Evolutionary conservation across 495 filamentous ascomycete genomes (phyloP).

Genomic region (Emericellopsis terricola): DNA sequence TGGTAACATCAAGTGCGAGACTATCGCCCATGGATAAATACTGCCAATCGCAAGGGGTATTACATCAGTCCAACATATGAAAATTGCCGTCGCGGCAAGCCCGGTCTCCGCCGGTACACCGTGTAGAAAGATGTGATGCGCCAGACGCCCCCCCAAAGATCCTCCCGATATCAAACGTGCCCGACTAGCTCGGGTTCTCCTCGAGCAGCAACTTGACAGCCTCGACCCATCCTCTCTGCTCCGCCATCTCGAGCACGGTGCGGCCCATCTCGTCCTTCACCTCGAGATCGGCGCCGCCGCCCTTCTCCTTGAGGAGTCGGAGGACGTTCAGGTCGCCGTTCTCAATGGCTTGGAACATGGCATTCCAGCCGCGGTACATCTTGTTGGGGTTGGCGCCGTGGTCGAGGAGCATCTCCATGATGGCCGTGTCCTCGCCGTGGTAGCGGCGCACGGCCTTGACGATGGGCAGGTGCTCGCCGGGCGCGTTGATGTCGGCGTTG

Average conservation of each 20-base stretch:
- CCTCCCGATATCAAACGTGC: too few species aligned
- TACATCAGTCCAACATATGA: too few species aligned
- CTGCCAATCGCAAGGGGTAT: too few species aligned
- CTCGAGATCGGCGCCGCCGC: slow-evolving; percentile 22
- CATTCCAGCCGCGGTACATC: slow-evolving; percentile 35
- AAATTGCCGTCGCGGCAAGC: too few species aligned
- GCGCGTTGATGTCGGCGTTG: slow-evolving; percentile 31
- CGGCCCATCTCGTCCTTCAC: slow-evolving; percentile 20
- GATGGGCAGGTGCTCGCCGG: slow-evolving; percentile 35
- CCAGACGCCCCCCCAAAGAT: too few species aligned
- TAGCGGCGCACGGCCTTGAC: slow-evolving; percentile 33
- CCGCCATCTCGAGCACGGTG: slow-evolving; percentile 18
- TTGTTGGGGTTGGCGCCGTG: slow-evolving; percentile 35
- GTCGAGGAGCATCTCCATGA: slow-evolving; percentile 26
- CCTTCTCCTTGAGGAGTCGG: slow-evolving; percentile 23
- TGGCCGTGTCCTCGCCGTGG: slow-evolving; percentile 26
- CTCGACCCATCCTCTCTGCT: slow-evolving; percentile 18
- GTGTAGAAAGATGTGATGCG: too few species aligned
- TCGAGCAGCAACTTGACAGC: slow-evolving; percentile 4
- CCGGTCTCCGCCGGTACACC: too few species aligned
- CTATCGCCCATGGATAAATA: too few species aligned
- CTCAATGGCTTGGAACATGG: slow-evolving; percentile 30
- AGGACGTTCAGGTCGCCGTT: slow-evolving; percentile 23
- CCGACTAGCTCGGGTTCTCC: too few species aligned
- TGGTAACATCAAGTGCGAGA: too few species aligned